Conservation (phyloP, 75 land plant genomes). For the Pseudotsuga menziesii region DNA sequence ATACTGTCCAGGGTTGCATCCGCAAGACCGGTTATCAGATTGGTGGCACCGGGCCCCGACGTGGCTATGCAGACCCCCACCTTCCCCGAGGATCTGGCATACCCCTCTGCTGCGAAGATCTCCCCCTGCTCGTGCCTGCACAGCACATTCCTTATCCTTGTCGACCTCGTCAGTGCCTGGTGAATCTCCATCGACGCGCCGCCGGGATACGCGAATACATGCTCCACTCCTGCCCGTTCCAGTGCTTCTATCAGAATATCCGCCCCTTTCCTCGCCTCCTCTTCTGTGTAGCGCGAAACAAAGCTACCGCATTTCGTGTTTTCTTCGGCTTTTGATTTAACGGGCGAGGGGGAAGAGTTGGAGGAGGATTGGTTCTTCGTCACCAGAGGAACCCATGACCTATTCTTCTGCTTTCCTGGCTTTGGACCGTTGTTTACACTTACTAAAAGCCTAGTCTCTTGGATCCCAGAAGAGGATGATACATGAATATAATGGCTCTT, state of each 20-base stretch:
- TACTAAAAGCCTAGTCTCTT: too few relatives aligned
- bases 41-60: constrained; percentile 95
- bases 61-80: constrained; percentile 93
- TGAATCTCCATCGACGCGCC: constrained; percentile 91
- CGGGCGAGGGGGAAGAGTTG: too few relatives aligned
- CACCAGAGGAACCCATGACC: too few relatives aligned
- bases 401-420: too few relatives aligned
- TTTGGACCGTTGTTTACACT: too few relatives aligned
- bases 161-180: constrained; percentile 77
- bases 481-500: too few relatives aligned
- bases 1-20: constrained; percentile 81
- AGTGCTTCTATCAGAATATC: constrained; percentile 92
- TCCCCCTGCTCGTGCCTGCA: constrained; percentile 95
- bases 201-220: constrained; percentile 89
- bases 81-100: constrained; percentile 73
- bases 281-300: constrained; percentile 26
- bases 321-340: too few relatives aligned
- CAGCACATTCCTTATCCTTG: constrained; percentile 58
- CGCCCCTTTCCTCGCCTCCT: constrained; percentile 77
- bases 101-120: constrained; percentile 87
- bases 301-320: not conserved
- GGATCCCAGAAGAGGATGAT: too few relatives aligned
- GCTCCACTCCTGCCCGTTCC: constrained; percentile 80
- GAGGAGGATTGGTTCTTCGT: too few relatives aligned
- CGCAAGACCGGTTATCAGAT: constrained; percentile 82